Evolutionary conservation across 306 rosid genomes (phyloP).

Genomic region (Quercus glauca): DNA sequence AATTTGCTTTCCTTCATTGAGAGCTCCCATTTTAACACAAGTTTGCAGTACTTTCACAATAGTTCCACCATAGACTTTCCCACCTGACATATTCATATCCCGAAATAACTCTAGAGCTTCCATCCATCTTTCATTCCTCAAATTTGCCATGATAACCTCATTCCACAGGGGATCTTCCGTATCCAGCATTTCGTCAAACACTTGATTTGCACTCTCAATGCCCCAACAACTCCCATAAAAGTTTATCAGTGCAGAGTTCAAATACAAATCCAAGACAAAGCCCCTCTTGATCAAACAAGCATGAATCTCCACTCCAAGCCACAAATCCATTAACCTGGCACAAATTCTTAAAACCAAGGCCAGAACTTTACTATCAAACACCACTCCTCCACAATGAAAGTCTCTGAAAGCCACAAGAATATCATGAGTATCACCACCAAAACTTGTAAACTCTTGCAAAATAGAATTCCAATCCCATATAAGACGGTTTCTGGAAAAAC

Average conservation of each 20-base stretch:
- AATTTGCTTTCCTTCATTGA: slow-evolving; percentile 64
- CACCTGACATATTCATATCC: slow-evolving; percentile 44
- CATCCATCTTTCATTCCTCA: slow-evolving; percentile 52
- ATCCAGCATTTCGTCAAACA: slow-evolving; percentile 44
- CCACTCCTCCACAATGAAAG: slow-evolving; percentile 35
- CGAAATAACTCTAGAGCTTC: slow-evolving; percentile 43
- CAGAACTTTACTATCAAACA: slow-evolving; percentile 44
- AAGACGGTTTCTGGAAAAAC: slow-evolving; percentile 43
- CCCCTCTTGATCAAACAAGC: slow-evolving; percentile 58
- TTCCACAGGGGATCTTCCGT: slow-evolving; percentile 62
- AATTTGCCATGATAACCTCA: slow-evolving; percentile 50
- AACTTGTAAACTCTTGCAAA: slow-evolving; percentile 47
- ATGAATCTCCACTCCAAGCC: slow-evolving; percentile 57
- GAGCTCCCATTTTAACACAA: slow-evolving; percentile 63
- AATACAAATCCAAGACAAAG: slow-evolving; percentile 46
- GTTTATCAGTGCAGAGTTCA: slow-evolving; percentile 54
- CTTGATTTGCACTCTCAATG: slow-evolving; percentile 48
- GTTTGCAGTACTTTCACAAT: slow-evolving; percentile 59
- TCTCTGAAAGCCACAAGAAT: slow-evolving; percentile 48
- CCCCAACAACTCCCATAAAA: slow-evolving; percentile 53
- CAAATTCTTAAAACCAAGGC: slow-evolving; percentile 52
- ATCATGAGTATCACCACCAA: slow-evolving; percentile 39
- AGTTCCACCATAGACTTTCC: slow-evolving; percentile 38
- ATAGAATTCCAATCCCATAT: slow-evolving; percentile 52
- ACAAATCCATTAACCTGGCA: slow-evolving; percentile 33